Evolutionary conservation across 306 rosid genomes (phyloP).

Genomic region (Lathyrus aphaca): DNA sequence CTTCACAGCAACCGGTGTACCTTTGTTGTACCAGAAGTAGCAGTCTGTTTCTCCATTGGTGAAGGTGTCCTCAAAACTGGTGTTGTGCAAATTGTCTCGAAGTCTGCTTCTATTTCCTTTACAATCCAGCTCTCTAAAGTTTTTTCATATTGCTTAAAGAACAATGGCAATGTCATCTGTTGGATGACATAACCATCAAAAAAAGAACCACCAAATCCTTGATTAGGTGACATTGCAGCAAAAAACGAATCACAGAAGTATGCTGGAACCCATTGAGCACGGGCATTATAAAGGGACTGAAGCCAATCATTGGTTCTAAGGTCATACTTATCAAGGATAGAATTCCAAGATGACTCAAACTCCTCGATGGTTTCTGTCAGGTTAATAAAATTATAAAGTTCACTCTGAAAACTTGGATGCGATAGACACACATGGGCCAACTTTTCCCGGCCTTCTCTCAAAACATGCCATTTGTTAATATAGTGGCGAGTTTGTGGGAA

Average conservation of each 20-base stretch:
- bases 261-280: constrained; percentile 86
- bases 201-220: constrained; percentile 72
- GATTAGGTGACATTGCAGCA: constrained; percentile 75
- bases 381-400: constrained; percentile 88
- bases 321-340: constrained; percentile 77
- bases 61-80: constrained; percentile 88
- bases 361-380: constrained; percentile 91
- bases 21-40: constrained; percentile 80
- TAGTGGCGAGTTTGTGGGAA: too few species aligned
- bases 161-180: constrained; percentile 83
- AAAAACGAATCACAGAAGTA: constrained; percentile 87
- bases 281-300: constrained; percentile 67
- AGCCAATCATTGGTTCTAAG: constrained; percentile 87
- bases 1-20: too few species aligned
- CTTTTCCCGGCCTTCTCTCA: too few species aligned
- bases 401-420: constrained; percentile 80
- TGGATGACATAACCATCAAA: constrained; percentile 87
- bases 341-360: constrained; percentile 84
- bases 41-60: constrained; percentile 96
- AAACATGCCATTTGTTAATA: too few species aligned
- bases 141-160: constrained; percentile 88
- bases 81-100: too few species aligned
- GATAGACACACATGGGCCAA: constrained; percentile 73
- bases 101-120: too few species aligned
- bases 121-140: constrained; percentile 79